phyloP scores from a whole-genome alignment of 2,329 filamentous ascomycete genomes.

The Calonectria pauciramosa region DNA sequence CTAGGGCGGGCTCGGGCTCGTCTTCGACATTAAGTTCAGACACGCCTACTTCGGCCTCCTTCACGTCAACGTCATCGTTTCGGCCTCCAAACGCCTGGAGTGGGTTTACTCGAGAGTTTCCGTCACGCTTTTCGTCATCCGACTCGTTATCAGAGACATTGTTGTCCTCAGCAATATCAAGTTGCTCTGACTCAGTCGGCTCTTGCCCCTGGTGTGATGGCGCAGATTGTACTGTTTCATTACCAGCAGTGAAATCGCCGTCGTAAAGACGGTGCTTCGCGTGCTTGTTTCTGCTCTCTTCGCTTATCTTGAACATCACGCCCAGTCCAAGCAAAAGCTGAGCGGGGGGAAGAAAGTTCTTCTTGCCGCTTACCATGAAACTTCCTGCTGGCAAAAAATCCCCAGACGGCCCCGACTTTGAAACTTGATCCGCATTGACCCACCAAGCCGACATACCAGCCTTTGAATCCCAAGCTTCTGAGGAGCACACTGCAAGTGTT shows the following conservation, averaged over 20 bases:
- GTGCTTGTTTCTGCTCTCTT: constrained; percentile 87
- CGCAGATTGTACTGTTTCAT: constrained; percentile 37
- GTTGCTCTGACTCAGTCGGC: constrained; percentile 39
- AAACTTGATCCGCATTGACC: constrained; percentile 91
- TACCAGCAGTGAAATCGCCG: constrained; percentile 34
- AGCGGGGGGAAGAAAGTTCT: constrained; percentile 91
- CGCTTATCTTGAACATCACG: constrained; percentile 88
- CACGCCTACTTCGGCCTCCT: constrained; percentile 42
- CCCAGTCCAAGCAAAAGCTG: constrained; percentile 90
- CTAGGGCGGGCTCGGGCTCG: constrained; percentile 31
- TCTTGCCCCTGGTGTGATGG: constrained; percentile 42
- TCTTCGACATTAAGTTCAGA: constrained; percentile 43
- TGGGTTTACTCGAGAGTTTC: constrained; percentile 53
- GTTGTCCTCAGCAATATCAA: constrained; percentile 45
- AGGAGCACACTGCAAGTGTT: constrained; percentile 85
- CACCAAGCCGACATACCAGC: constrained; percentile 97
- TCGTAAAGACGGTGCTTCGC: constrained; percentile 71
- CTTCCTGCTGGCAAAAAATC: constrained; percentile 84
- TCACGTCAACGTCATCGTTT: constrained; percentile 46
- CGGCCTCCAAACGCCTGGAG: constrained; percentile 49
- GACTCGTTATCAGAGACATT: constrained; percentile 49
- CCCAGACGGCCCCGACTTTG: constrained; percentile 84
- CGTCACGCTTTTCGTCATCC: constrained; percentile 49
- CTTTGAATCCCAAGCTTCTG: constrained; percentile 95
- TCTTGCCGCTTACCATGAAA: constrained; percentile 87